Conservation (phyloP, 2,329 filamentous ascomycete genomes). For the Elsinoe fawcettii region DNA sequence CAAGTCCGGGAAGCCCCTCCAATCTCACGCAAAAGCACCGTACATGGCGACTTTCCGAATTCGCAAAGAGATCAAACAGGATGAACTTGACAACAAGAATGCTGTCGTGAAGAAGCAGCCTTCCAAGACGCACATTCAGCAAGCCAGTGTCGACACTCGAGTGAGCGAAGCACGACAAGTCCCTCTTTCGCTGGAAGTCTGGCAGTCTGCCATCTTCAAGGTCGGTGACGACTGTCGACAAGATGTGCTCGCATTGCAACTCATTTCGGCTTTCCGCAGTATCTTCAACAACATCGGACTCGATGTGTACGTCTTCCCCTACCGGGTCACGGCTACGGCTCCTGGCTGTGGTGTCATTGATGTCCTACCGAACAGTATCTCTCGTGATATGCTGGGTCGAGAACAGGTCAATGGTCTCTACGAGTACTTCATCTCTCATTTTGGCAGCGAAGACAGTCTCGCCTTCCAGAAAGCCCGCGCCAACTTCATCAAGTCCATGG, state of each 20-base stretch:
- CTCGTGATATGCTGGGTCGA: conserved; percentile 94
- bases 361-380: conserved; percentile 94
- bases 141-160: conserved; percentile 6
- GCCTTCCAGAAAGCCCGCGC: conserved; percentile 89
- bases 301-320: conserved; percentile 94
- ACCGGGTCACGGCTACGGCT: conserved; percentile 93
- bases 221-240: conserved; percentile 97
- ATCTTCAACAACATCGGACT: conserved; percentile 94
- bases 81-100: conserved; percentile 15
- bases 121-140: background rate
- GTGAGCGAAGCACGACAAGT: conserved; percentile 20
- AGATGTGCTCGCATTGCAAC: conserved; percentile 90
- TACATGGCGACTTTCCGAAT: conserved; percentile 99
- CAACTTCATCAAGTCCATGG: conserved; percentile 99
- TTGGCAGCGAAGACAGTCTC: conserved; percentile 91
- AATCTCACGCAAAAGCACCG: conserved; percentile 95
- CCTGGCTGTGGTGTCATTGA: conserved; percentile 98
- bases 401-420: conserved; percentile 97
- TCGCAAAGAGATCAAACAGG: conserved; percentile 60
- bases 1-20: conserved; percentile 93
- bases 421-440: conserved; percentile 96
- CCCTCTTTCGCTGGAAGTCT: conserved; percentile 71
- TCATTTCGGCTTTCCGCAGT: conserved; percentile 94
- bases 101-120: conserved; percentile 5
- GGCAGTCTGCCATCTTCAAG: conserved; percentile 99